Conservation (phyloP, 805 yeast species). For the Sugiyamaella americana region DNA sequence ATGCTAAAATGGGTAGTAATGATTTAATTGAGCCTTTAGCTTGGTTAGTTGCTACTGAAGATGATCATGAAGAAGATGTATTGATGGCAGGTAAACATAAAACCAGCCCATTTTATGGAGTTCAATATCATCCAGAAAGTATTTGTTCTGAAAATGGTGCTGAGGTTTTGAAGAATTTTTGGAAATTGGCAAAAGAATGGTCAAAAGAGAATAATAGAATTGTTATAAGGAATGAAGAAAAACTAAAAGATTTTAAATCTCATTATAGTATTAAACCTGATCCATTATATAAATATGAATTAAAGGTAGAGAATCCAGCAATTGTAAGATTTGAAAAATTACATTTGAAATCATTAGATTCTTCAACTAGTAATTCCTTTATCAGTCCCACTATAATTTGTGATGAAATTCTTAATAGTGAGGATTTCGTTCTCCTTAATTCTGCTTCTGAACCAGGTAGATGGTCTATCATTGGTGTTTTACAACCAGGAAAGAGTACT, state of each 20-base stretch:
- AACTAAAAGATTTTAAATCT: neutral
- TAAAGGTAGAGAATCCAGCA: neutral
- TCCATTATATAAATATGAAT: slow-evolving; percentile 9
- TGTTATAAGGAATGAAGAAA: neutral
- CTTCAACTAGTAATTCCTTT: neutral
- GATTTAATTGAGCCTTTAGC: slow-evolving; percentile 38
- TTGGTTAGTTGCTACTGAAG: slow-evolving; percentile 49
- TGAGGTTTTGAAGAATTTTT: slow-evolving; percentile 56
- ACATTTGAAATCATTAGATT: neutral
- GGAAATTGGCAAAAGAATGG: slow-evolving; percentile 39
- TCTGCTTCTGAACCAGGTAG: slow-evolving; percentile 81
- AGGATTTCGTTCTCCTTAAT: slow-evolving; percentile 56
- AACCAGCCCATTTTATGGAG: slow-evolving; percentile 72
- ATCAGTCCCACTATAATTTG: slow-evolving; percentile 35
- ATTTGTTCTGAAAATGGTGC: slow-evolving; percentile 72
- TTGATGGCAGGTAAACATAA: slow-evolving; percentile 77
- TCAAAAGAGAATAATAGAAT: slow-evolving; percentile 22
- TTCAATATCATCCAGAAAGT: slow-evolving; percentile 97
- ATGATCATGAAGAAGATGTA: slow-evolving; percentile 37
- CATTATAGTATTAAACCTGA: slow-evolving; percentile 21
- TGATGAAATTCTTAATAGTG: slow-evolving; percentile 36
- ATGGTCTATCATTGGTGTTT: slow-evolving; percentile 78
- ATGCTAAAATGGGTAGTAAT: slow-evolving; percentile 34
- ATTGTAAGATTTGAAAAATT: slow-evolving; percentile 4
- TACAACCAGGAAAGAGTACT: slow-evolving; percentile 17